A percentile compares a stretch with the other conserved stretches of the same genome.
Conservation (phyloP, 192 early-diverging fungal species). For the Umbelopsis ramanniana region DNA sequence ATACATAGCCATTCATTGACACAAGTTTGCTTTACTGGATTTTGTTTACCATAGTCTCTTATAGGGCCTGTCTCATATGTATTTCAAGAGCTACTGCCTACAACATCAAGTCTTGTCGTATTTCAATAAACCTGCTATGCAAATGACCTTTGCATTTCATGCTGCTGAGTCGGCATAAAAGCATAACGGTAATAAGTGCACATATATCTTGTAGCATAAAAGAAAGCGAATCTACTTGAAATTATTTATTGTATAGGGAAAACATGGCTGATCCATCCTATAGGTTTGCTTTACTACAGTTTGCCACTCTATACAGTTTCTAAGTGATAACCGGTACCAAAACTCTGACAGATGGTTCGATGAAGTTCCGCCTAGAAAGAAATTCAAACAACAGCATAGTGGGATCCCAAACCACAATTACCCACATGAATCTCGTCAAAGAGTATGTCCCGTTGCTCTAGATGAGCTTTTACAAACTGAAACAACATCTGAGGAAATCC, state of each 20-base stretch:
- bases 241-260: neutral
- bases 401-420: neutral
- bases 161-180: too few species aligned
- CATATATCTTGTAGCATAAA: neutral
- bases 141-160: too few species aligned
- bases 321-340: neutral
- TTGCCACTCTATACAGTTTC: neutral
- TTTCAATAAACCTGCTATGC: too few species aligned
- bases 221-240: neutral
- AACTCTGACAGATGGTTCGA: neutral
- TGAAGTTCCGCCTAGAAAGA: neutral
- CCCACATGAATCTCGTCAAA: neutral
- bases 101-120: too few species aligned
- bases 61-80: too few species aligned
- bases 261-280: neutral
- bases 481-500: neutral
- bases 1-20: too few species aligned
- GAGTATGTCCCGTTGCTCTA: neutral
- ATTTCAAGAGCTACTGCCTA: too few species aligned
- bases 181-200: neutral
- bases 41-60: too few species aligned
- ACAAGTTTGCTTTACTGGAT: too few species aligned
- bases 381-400: slow-evolving; percentile 2
- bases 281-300: neutral
- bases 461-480: neutral